Conservation (phyloP, 495 filamentous ascomycete genomes). For the Xylaria castorea region DNA sequence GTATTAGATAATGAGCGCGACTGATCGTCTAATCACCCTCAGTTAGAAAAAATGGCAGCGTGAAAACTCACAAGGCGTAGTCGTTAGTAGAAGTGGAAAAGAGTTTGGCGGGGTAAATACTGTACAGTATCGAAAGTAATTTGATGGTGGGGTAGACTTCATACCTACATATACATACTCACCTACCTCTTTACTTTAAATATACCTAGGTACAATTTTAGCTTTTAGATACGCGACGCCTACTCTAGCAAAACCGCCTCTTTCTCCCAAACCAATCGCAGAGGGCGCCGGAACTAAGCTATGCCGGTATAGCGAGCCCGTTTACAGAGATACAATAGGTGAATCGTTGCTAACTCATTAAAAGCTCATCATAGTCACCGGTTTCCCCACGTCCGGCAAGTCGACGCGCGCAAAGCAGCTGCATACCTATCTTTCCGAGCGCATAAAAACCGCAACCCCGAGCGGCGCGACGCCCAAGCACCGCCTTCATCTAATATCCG, state of each 20-base stretch:
- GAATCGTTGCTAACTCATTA: conserved; percentile 6
- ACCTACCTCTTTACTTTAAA: background rate
- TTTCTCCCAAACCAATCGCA: background rate
- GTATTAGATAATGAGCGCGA: background rate
- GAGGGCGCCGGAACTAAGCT: background rate
- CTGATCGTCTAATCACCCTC: background rate
- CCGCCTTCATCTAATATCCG: conserved; percentile 72
- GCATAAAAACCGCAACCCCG: conserved; percentile 51
- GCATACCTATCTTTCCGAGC: conserved; percentile 64
- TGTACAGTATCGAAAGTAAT: background rate
- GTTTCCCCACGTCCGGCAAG: conserved; percentile 92
- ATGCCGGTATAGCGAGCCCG: conserved; percentile 21
- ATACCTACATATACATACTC: no score
- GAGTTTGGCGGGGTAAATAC: conserved; percentile 20
- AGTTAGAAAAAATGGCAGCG: background rate
- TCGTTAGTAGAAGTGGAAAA: background rate
- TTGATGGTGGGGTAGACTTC: conserved; percentile 16
- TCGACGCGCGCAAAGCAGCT: conserved; percentile 86
- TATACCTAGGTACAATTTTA: background rate
- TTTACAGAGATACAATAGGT: background rate
- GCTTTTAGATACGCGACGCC: background rate
- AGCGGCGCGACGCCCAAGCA: conserved; percentile 49
- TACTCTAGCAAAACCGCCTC: background rate
- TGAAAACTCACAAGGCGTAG: background rate
- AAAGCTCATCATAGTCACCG: conserved; percentile 91